Base-by-base conservation (phyloP, 805 yeast genomes). In the Pichia kluyveri region DNA sequence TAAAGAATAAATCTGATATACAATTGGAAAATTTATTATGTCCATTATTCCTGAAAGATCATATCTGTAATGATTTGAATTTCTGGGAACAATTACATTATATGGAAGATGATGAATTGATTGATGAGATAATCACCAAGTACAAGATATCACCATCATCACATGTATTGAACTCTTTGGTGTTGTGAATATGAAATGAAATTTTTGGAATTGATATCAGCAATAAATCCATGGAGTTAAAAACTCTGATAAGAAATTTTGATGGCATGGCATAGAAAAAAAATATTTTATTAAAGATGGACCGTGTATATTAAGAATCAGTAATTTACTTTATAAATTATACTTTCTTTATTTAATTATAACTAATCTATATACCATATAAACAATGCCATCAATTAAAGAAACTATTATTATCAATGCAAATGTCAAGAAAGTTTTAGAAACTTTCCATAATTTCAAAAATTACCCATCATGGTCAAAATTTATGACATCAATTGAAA, bases 31-130 rank as follows among this genome's bases (percentile, higher is more conserved):
- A 37, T 12, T 19, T 40, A 5, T 30, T 49, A 28, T 42, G 51
- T 18, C 38, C 49, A 23, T 15, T 19, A n/a, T 49, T 49, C 37
- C 28, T 39, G 18, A 37, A 41, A n/a, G 34, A 42, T 11, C 40
- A 45, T 26, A 10, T 49, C 7, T 32, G 40, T 14, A 40, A 45
- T 9, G 34, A 45, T 32, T 8, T 14, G 2, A 23, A 26, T 15
- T 49, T 49, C 39, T 49, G 51, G 51, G 23, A 38, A n/a, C 38
- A 27, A 3, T 38, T 49, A 27, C 45, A 49, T 38, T 2, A 11
- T 7, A 14, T 12, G 19, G 19, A 43, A 11, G 39, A 42, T 8
- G 30, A 23, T 9, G 51, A 45, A 7, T 40, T 49, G n/a, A 45
- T 49, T 26, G 47, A 48, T 27, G 42, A 41, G n/a, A n/a, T 37